Evolutionary conservation across 148 eudicot species (phyloP), one percentile per base, ranked within the genome.

Genomic region (Silene uniflora): DNA sequence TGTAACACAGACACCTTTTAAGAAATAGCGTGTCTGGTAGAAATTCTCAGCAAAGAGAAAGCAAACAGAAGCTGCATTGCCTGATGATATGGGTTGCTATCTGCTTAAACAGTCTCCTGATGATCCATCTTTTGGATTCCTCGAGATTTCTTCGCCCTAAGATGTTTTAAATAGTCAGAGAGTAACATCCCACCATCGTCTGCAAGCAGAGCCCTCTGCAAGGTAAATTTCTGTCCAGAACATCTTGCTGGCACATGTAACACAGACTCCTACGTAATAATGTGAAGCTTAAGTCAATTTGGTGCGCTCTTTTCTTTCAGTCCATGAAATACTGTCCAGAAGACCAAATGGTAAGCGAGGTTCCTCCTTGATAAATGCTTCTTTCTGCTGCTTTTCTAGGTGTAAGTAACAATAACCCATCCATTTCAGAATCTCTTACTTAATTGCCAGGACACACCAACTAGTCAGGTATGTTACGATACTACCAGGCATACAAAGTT

Each of bases 91-190:
- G 99, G 67, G 86, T 88, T 65, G 93, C 92, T 80, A 85, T 88
- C 92, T 89, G 59, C 84, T 85, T 81, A 95, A 72, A 22, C 98
- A 89, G 68, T 91, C 92, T 80, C 88, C 87, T 62, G 90, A 75
- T 49, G 83, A 76, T 61, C 94, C 92, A 17, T 89, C 91, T 63
- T 75, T 81, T 58, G 89, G 85, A 84, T 87, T 86, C 71, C 96
- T 83, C n/a, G 89, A 90, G 67, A n/a, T n/a, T n/a, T n/a, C n/a
- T n/a, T n/a, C n/a, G n/a, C n/a, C n/a, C n/a, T n/a, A n/a, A n/a
- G n/a, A 60, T 95, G 98, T 84, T 84, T 95, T 46, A 95, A 81
- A 95, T 82, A 84, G 92, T 98, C 72, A 92, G 86, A 2, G 92
- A 81, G 83, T 97, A 90, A 84, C 93, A 92, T 44, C 90, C 98